These are phyloP conservation scores for Carex arenaria DNA, from an alignment of 202 grass and related monocot species.

Conservation along the genomic window DNA sequence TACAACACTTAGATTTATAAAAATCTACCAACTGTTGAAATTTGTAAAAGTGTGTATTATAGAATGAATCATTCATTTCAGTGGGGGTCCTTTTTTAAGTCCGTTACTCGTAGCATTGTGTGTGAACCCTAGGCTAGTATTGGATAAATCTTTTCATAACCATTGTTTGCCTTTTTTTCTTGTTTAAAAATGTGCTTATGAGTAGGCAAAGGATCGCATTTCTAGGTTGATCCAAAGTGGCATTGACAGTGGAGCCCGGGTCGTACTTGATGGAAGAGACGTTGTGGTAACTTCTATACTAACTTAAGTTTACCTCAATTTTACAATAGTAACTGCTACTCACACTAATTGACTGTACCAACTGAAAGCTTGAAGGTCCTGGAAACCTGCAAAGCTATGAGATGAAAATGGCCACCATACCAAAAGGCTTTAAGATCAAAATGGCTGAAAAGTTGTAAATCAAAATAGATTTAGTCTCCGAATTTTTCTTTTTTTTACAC, in stretches of 20 bases:
- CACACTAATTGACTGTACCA: background rate
- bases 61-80: background rate
- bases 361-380: background rate
- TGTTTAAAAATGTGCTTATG: slow-evolving; percentile 20
- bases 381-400: background rate
- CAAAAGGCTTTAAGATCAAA: background rate
- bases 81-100: background rate
- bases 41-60: slow-evolving; percentile 6
- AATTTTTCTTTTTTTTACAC: background rate
- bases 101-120: background rate
- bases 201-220: slow-evolving; percentile 86
- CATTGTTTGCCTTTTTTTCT: background rate
- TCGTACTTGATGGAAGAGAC: slow-evolving; percentile 81
- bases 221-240: slow-evolving; percentile 94
- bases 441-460: background rate
- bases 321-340: background rate
- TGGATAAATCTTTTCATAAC: background rate
- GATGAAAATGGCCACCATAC: background rate
- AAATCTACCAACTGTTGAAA: slow-evolving; percentile 3
- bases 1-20: slow-evolving; percentile 17
- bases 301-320: background rate
- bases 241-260: slow-evolving; percentile 53
- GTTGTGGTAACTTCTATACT: slow-evolving; percentile 45
- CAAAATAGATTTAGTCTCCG: background rate
- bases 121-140: background rate